Conservation (phyloP, 2,329 filamentous ascomycete species). For the Aspergillus jensenii region DNA sequence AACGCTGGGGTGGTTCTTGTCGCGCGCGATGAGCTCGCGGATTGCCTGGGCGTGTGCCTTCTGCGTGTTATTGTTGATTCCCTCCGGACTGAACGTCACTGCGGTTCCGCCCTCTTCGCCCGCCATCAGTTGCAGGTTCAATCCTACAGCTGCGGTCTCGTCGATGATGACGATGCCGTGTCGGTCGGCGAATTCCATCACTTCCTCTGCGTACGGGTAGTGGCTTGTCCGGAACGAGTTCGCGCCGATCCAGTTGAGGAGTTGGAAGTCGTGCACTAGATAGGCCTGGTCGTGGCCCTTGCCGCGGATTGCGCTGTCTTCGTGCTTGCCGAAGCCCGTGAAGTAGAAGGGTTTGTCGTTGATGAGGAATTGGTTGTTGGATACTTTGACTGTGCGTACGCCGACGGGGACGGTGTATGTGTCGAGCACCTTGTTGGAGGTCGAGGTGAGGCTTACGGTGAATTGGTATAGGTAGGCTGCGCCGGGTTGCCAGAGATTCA, state of each 20-base stretch:
- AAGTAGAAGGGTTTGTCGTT: slow-evolving; percentile 2
- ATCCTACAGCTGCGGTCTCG: neutral
- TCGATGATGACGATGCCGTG: neutral
- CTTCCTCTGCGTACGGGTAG: slow-evolving; percentile 27
- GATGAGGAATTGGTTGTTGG: neutral
- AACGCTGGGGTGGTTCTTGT: neutral
- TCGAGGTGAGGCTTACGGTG: neutral
- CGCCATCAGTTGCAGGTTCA: neutral
- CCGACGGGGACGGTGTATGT: neutral
- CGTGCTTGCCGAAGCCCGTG: slow-evolving; percentile 1
- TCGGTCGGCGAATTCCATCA: neutral
- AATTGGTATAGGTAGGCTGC: neutral
- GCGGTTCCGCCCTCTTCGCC: too few species aligned
- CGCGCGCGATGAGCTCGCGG: neutral
- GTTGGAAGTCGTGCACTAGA: slow-evolving; percentile 33
- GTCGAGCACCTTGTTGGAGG: neutral
- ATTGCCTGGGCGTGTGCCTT: neutral
- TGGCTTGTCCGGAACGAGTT: slow-evolving; percentile 34
- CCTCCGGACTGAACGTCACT: neutral
- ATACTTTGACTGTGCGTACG: neutral
- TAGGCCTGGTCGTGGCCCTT: slow-evolving; percentile 29
- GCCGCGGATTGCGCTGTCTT: neutral
- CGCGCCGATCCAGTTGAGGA: slow-evolving; percentile 30
- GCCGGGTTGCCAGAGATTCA: slow-evolving; percentile 1
- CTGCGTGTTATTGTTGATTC: neutral